Evolutionary conservation across 352 stramenopile species (phyloP).

Genomic region (Peronospora belbahrii): DNA sequence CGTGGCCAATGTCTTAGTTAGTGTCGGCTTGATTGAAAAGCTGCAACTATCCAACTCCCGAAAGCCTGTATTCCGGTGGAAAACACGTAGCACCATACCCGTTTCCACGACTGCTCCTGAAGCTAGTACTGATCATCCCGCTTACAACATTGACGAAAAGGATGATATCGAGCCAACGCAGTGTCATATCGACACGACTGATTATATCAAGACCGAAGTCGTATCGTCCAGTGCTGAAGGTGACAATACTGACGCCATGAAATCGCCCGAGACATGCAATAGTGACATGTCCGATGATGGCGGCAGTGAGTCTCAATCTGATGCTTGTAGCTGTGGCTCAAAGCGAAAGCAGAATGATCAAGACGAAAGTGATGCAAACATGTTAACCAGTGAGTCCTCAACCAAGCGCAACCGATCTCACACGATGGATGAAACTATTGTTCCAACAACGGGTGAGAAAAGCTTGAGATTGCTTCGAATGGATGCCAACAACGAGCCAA

Average conservation of each 20-base stretch:
- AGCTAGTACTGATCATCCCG: not conserved
- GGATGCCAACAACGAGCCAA: constrained; percentile 29
- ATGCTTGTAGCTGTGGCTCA: constrained; percentile 26
- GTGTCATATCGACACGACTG: not conserved
- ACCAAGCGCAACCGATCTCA: constrained; percentile 23
- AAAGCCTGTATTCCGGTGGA: constrained; percentile 84
- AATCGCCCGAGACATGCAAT: constrained; percentile 55
- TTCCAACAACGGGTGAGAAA: constrained; percentile 1
- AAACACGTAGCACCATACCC: constrained; percentile 19
- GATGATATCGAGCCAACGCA: constrained; percentile 4
- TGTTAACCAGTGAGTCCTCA: constrained; percentile 25
- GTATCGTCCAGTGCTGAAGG: constrained; percentile 7
- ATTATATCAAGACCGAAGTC: constrained; percentile 6
- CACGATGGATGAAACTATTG: too few relatives aligned
- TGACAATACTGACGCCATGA: constrained; percentile 24
- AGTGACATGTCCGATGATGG: constrained; percentile 53
- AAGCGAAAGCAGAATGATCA: constrained; percentile 42
- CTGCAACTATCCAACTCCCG: constrained; percentile 72
- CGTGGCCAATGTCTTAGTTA: constrained; percentile 94
- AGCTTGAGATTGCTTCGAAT: constrained; percentile 33
- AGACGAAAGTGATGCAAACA: constrained; percentile 19
- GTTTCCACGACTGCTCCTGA: not conserved
- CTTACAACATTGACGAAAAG: not conserved
- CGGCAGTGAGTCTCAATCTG: constrained; percentile 46
- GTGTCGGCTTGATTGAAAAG: constrained; percentile 89